Conservation (phyloP, 176 grass and related monocot species). For the Juncus inflexus region DNA sequence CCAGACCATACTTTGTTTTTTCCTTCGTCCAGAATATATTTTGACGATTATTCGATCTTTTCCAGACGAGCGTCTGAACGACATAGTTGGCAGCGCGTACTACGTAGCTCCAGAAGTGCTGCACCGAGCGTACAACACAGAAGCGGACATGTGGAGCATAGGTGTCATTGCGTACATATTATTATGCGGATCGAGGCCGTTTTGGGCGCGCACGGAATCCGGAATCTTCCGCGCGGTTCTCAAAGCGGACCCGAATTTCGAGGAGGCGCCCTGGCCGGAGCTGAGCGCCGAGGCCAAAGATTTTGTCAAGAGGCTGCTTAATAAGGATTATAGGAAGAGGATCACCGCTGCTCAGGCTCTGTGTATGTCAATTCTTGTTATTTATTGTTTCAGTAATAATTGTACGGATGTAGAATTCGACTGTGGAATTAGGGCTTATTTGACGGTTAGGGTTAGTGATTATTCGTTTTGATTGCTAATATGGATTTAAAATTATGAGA, state of each 20-base stretch:
- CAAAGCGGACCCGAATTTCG: slow-evolving; percentile 97
- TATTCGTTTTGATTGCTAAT: too few relatives aligned
- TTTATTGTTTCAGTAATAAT: not conserved
- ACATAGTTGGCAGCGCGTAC: slow-evolving; percentile 97
- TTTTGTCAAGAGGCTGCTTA: slow-evolving; percentile 89
- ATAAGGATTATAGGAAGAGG: slow-evolving; percentile 99
- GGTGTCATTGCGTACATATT: slow-evolving; percentile 98
- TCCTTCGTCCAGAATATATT: too few relatives aligned
- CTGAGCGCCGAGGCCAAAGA: slow-evolving; percentile 86
- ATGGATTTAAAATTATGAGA: too few relatives aligned
- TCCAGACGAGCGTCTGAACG: slow-evolving; percentile 94
- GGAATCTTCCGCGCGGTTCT: slow-evolving; percentile 97
- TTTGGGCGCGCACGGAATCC: slow-evolving; percentile 95
- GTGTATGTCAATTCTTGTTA: slow-evolving; percentile 33
- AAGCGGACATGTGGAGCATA: slow-evolving; percentile 99
- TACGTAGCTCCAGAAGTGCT: slow-evolving; percentile 99
- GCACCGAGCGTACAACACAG: slow-evolving; percentile 82
- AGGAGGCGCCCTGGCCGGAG: slow-evolving; percentile 95
- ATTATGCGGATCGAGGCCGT: slow-evolving; percentile 90
- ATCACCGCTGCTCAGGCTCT: slow-evolving; percentile 98
- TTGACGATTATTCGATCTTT: not conserved
- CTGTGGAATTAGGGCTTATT: not conserved
- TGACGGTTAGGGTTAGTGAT: not conserved
- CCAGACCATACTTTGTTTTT: too few relatives aligned
- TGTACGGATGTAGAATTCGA: not conserved